Evolutionary conservation across 1,284 basidiomycete genomes (phyloP), one percentile per base, ranked within the genome.

Genomic region (Rhodotorula sp.): DNA sequence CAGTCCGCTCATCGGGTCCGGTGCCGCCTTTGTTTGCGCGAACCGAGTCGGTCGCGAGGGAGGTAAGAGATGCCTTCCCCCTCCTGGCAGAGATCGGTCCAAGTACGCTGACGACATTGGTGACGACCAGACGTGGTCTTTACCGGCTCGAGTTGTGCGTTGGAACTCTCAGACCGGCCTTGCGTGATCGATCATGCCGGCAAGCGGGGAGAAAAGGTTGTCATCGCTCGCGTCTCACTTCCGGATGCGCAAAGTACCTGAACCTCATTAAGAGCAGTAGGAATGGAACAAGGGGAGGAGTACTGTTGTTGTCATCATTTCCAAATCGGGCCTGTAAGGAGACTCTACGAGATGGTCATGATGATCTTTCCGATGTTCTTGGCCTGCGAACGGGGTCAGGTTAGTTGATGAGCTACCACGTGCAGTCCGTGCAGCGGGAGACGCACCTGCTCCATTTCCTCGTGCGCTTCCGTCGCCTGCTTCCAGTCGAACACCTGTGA

Each of bases 391-490:
- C 12, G 20, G 20, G 14, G 3, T 3, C 3, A 4, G 10, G n/a
- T 48, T 0, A 64, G 26, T 3, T 12, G 15, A 15, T 15, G 14
- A 29, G 54, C 43, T 12, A n/a, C 2, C 7, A 18, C 8, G 4
- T 6, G 26, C 18, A 5, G 5, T 20, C 12, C 21, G 3, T 18
- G 1, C 12, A 8, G 18, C 3, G 5, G 29, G 14, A 3, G 23
- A 15, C 46, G 52, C 18, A 64, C 63, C 54, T 84, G 88, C 79
- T 90, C 89, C 91, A 97, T 95, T 82, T 91, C 90, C 71, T 87
- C 85, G 76, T 95, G 93, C 2, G 93, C 94, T 61, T 88, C 87
- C 76, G 88, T 87, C 69, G 97, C 92, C 70, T 92, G 85, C 29
- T 86, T 86, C 93, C 92, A 95, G 1, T 87, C 85, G 82, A 90